Conservation (phyloP, 192 early-diverging fungal species). For the Linnemannia zychae region DNA sequence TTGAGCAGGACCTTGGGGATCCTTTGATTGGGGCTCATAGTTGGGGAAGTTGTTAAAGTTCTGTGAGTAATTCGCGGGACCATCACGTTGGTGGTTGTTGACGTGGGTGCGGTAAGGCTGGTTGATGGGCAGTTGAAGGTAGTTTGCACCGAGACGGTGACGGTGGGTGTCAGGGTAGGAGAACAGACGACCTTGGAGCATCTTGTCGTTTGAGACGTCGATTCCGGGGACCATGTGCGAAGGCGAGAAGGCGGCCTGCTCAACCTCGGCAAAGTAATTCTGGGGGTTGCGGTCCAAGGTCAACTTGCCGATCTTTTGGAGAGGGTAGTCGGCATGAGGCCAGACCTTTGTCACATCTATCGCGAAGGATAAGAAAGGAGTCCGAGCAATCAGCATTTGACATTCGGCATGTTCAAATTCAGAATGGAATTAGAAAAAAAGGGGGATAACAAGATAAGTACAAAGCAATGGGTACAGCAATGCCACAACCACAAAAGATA, state of each 20-base stretch:
- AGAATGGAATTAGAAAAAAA: background rate
- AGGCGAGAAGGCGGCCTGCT: slow-evolving; percentile 86
- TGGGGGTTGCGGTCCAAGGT: slow-evolving; percentile 85
- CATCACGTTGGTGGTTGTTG: slow-evolving; percentile 84
- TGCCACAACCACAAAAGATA: background rate
- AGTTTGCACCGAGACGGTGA: slow-evolving; percentile 86
- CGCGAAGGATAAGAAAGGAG: background rate
- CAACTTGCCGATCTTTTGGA: slow-evolving; percentile 83
- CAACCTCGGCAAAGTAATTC: slow-evolving; percentile 90
- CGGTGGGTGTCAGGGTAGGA: slow-evolving; percentile 91
- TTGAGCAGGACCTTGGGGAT: slow-evolving; percentile 60
- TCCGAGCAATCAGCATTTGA: background rate
- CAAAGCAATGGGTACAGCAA: background rate
- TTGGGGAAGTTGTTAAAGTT: slow-evolving; percentile 78
- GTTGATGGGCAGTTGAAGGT: slow-evolving; percentile 87
- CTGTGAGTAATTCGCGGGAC: slow-evolving; percentile 66
- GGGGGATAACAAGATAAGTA: background rate
- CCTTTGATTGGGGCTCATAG: slow-evolving; percentile 80
- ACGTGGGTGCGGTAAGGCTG: slow-evolving; percentile 69
- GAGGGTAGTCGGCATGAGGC: slow-evolving; percentile 82
- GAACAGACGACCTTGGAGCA: slow-evolving; percentile 90
- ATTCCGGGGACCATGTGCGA: slow-evolving; percentile 86
- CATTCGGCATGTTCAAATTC: background rate
- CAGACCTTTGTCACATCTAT: slow-evolving; percentile 85
- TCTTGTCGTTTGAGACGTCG: slow-evolving; percentile 81